Evolutionary conservation across 108 stramenopile genomes (phyloP).

Genomic region (Nitzschia sp.): DNA sequence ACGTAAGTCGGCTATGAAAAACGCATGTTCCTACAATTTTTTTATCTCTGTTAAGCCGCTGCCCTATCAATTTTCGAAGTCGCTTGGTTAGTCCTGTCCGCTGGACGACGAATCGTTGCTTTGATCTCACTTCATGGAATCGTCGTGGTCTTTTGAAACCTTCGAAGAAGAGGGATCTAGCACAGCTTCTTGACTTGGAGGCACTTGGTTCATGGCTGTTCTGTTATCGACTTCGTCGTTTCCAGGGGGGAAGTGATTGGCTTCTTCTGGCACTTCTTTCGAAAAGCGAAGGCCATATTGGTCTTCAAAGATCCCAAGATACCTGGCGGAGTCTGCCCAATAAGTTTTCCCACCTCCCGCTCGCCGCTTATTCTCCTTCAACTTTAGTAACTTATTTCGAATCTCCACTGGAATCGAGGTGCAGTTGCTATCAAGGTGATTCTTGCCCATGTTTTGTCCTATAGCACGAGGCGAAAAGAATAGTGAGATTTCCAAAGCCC

Average conservation of each 20-base stretch:
- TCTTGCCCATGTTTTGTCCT: conserved; percentile 23
- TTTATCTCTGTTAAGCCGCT: too few relatives aligned
- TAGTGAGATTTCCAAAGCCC: background rate
- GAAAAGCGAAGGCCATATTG: conserved; percentile 13
- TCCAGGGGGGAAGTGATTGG: too few relatives aligned
- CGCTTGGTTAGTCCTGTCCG: too few relatives aligned
- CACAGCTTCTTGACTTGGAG: background rate
- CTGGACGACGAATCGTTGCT: too few relatives aligned
- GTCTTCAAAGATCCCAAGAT: conserved; percentile 17
- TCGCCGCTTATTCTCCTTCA: conserved; percentile 17
- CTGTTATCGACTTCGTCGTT: background rate
- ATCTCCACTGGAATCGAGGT: conserved; percentile 4
- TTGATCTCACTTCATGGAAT: too few relatives aligned
- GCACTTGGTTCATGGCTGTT: background rate
- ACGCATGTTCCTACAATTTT: too few relatives aligned
- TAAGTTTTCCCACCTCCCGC: conserved; percentile 63
- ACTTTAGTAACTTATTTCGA: background rate
- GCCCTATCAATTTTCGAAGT: too few relatives aligned
- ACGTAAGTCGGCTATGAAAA: too few relatives aligned
- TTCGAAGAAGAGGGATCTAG: background rate
- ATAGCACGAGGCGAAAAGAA: background rate
- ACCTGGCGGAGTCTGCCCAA: conserved; percentile 49
- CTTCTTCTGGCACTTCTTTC: background rate
- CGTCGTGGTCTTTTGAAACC: too few relatives aligned
- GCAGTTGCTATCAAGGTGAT: conserved; percentile 17